Percentiles rank a stretch among this genome's conserved stretches.
phyloP scores from a whole-genome alignment of 2,329 filamentous ascomycete genomes.

The Epichloe uncinata region DNA sequence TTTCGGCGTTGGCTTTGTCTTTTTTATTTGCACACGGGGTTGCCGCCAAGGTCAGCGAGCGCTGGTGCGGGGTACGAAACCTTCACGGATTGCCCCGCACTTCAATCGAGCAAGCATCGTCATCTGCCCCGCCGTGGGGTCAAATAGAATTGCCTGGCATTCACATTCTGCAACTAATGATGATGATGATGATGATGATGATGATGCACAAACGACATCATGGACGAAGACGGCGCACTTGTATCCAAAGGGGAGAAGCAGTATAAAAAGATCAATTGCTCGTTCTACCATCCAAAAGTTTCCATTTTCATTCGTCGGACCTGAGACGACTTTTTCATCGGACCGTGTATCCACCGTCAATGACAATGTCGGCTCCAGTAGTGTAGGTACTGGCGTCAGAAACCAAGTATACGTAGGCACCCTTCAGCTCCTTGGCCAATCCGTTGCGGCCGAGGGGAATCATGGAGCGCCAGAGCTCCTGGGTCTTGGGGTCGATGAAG shows the following conservation, averaged over 20 bases:
- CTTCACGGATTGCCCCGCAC: too few species aligned
- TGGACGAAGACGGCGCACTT: too few species aligned
- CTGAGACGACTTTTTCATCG: conserved; percentile 19
- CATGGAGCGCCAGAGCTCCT: conserved; percentile 61
- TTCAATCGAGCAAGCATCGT: too few species aligned
- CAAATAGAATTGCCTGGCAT: too few species aligned
- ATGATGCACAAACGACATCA: too few species aligned
- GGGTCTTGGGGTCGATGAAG: conserved; percentile 52
- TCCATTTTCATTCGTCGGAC: background rate
- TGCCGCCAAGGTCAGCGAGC: conserved; percentile 15
- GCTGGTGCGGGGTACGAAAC: conserved; percentile 28
- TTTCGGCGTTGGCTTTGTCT: too few species aligned
- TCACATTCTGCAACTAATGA: too few species aligned
- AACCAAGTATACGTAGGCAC: conserved; percentile 65
- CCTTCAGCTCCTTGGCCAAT: conserved; percentile 56
- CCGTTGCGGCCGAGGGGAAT: conserved; percentile 62
- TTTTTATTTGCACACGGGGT: too few species aligned
- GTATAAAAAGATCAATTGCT: too few species aligned
- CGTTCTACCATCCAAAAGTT: background rate
- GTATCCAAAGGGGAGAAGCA: too few species aligned
- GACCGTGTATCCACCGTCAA: conserved; percentile 55
- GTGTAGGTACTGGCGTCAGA: conserved; percentile 65
- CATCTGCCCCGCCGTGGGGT: too few species aligned
- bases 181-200: too few species aligned
- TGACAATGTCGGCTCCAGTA: conserved; percentile 55